Evolutionary conservation across 805 yeast species (phyloP).

Genomic region (Grigorovia humatica): DNA sequence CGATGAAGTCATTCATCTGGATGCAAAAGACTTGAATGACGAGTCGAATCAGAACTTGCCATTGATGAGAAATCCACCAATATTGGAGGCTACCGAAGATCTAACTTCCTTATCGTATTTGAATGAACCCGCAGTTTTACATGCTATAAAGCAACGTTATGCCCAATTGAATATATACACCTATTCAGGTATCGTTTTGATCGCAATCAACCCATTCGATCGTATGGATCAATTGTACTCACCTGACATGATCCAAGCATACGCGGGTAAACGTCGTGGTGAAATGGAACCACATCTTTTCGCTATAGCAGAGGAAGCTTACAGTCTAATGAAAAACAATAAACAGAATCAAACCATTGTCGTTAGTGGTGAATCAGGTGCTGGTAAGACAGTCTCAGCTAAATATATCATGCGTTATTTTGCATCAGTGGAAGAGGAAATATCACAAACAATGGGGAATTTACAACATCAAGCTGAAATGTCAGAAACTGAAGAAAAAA

Average conservation of each 20-base stretch:
- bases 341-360: slow-evolving; percentile 86
- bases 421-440: slow-evolving; percentile 72
- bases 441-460: slow-evolving; percentile 28
- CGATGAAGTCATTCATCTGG: slow-evolving; percentile 38
- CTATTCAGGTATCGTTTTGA: slow-evolving; percentile 91
- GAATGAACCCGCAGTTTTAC: slow-evolving; percentile 93
- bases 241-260: slow-evolving; percentile 87
- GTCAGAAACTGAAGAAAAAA: slow-evolving; percentile 87
- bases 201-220: slow-evolving; percentile 94
- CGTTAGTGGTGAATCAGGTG: slow-evolving; percentile 97
- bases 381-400: slow-evolving; percentile 96
- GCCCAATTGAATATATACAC: slow-evolving; percentile 87
- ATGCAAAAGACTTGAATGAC: slow-evolving; percentile 29
- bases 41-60: slow-evolving; percentile 38
- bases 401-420: slow-evolving; percentile 95
- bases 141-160: slow-evolving; percentile 84
- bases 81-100: slow-evolving; percentile 88
- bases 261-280: slow-evolving; percentile 86
- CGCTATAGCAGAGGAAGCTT: slow-evolving; percentile 97
- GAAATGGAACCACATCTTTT: slow-evolving; percentile 95
- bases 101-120: slow-evolving; percentile 83
- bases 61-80: slow-evolving; percentile 81
- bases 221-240: slow-evolving; percentile 84
- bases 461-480: slow-evolving; percentile 44
- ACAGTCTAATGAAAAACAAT: slow-evolving; percentile 84